Percentiles rank a stretch among this genome's conserved stretches.
phyloP scores from a whole-genome alignment of 805 yeast genomes.

The Sugiyamaella mastotermitis region DNA sequence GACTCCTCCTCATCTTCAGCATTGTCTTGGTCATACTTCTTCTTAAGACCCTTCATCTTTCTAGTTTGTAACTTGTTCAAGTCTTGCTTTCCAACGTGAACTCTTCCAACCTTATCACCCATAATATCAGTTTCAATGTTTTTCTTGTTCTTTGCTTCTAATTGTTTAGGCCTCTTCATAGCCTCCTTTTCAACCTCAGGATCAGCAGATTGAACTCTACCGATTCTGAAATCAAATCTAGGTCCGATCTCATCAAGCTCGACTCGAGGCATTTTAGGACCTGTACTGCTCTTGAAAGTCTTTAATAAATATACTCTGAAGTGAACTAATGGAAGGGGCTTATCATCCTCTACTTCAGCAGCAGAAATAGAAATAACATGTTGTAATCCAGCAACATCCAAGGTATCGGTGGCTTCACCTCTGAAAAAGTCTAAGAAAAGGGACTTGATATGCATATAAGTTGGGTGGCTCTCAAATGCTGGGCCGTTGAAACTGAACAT shows the following conservation, averaged over 20 bases:
- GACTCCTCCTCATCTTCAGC: conserved; percentile 41
- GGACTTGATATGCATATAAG: conserved; percentile 78
- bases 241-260: conserved; percentile 96
- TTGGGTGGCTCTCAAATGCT: conserved; percentile 83
- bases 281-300: conserved; percentile 59
- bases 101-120: conserved; percentile 96
- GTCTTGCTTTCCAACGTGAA: conserved; percentile 95
- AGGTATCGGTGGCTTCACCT: conserved; percentile 68
- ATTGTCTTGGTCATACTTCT: conserved; percentile 70
- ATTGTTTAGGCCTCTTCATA: conserved; percentile 67
- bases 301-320: conserved; percentile 88
- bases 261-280: conserved; percentile 87
- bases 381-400: conserved; percentile 94
- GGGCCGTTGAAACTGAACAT: conserved; percentile 92
- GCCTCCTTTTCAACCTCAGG: conserved; percentile 93
- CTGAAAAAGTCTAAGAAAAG: conserved; percentile 86
- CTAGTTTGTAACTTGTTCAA: conserved; percentile 85
- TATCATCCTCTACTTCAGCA: conserved; percentile 67
- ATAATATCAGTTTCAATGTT: conserved; percentile 77
- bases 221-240: conserved; percentile 85
- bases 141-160: conserved; percentile 79
- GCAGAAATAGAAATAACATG: conserved; percentile 78
- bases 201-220: conserved; percentile 74
- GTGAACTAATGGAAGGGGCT: conserved; percentile 68
- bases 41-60: conserved; percentile 96